phyloP scores from a whole-genome alignment of 257 asterid species.

The Solanum verrucosum region DNA sequence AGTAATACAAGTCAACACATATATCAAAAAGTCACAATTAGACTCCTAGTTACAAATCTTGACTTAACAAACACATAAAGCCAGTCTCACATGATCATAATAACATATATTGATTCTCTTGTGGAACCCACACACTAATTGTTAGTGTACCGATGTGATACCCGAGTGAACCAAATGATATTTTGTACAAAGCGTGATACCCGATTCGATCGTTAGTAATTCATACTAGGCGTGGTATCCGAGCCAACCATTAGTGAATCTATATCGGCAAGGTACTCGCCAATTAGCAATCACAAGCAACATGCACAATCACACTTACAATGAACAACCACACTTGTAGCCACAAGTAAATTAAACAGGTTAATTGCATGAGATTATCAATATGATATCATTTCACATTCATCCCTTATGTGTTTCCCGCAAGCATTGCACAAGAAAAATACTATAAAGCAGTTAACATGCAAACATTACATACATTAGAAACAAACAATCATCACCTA shows the following conservation, averaged over 20 bases:
- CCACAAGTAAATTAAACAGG: neutral
- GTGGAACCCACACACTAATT: neutral
- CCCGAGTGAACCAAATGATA: neutral
- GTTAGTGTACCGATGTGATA: neutral
- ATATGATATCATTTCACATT: neutral
- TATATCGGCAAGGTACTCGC: neutral
- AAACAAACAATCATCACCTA: neutral
- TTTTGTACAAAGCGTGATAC: too few species aligned
- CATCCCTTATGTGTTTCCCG: neutral
- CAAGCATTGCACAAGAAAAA: neutral
- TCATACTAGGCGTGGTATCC: neutral
- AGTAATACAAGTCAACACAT: neutral
- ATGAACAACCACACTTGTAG: neutral
- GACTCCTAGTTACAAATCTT: neutral
- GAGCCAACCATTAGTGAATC: neutral
- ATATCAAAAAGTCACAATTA: neutral
- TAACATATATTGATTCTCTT: neutral
- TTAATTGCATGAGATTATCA: neutral
- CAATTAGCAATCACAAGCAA: neutral
- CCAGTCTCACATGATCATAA: neutral
- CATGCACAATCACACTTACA: neutral
- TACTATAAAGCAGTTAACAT: too few species aligned
- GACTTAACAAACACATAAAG: neutral
- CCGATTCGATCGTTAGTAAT: neutral
- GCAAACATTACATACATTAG: neutral